A percentile compares a stretch with the other conserved stretches of the same genome.
Conservation (phyloP, 1,284 basidiomycete genomes). For the Pseudozyma thailandica region DNA sequence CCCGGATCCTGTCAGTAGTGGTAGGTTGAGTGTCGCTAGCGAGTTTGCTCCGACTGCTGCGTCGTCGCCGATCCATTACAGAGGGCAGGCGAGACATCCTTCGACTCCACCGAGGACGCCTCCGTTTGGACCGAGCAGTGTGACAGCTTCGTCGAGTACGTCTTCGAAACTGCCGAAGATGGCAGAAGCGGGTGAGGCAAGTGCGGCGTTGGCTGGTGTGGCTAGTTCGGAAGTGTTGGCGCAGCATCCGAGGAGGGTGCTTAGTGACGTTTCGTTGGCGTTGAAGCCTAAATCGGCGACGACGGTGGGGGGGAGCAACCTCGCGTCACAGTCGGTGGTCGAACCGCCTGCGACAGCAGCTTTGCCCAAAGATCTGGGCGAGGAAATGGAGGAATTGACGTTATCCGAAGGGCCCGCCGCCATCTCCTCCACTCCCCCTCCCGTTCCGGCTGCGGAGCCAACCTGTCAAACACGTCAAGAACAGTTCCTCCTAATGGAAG, state of each 20-base stretch:
- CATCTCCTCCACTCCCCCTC: background rate
- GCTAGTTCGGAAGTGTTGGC: slow-evolving; percentile 10
- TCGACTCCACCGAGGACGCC: slow-evolving; percentile 45
- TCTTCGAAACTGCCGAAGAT: slow-evolving; percentile 17
- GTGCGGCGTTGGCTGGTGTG: slow-evolving; percentile 15
- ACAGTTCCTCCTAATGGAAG: slow-evolving; percentile 98
- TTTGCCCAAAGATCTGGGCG: slow-evolving; percentile 8
- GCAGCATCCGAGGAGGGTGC: slow-evolving; percentile 44
- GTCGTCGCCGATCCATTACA: slow-evolving; percentile 32
- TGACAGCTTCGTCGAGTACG: slow-evolving; percentile 42
- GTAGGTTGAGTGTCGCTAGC: slow-evolving; percentile 41
- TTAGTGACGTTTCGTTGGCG: slow-evolving; percentile 57
- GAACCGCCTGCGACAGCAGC: background rate
- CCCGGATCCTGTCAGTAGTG: slow-evolving; percentile 38
- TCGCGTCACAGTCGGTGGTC: slow-evolving; percentile 1
- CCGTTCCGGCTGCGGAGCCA: background rate
- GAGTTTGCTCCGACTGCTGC: slow-evolving; percentile 34
- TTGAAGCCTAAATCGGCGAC: slow-evolving; percentile 27
- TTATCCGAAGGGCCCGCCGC: slow-evolving; percentile 24
- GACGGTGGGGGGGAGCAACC: slow-evolving; percentile 5
- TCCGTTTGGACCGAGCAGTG: slow-evolving; percentile 26
- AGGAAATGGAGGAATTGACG: slow-evolving; percentile 19
- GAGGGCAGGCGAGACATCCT: slow-evolving; percentile 38
- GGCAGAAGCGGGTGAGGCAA: slow-evolving; percentile 6
- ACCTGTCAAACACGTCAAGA: slow-evolving; percentile 78